Evolutionary conservation across 1,139 yeast species (phyloP), one percentile per base, ranked within the genome.

Genomic region (Candida sojae): DNA sequence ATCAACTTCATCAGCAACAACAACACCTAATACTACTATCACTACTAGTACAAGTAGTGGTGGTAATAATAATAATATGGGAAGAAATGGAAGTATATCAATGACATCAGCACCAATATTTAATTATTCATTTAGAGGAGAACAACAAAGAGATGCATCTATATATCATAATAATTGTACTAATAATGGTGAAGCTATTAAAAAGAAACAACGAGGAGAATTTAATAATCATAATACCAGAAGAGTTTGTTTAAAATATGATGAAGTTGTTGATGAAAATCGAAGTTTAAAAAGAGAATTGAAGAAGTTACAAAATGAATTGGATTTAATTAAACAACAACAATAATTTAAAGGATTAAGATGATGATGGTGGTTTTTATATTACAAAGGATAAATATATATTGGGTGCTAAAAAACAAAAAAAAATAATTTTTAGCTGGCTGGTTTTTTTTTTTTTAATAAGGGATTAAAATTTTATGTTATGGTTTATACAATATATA

Each of bases 181-280:
- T 31, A 5, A 26, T 21, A 39, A 26, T 26, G 44, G 37, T 28
- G 53, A 51, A 25, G 50, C 39, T 12, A 42, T 43, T 29, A 36
- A 41, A 6, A 48, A 49, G 30, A 48, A 49, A 31, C 50, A 47
- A 28, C 46, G 47, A 12, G 28, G 39, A 31, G 48, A 45, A 33
- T 34, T 42, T 23, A 29, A 40, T 25, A 31, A 17, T 17, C 37
- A 41, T 17, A 48, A 41, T 12, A 42, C 46, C 17, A 41, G 51
- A 38, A 48, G 42, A 36, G 37, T 39, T 4, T 43, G 51, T 44
- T 26, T 51, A 28, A 48, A 49, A 36, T 52, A 50, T 45, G 55
- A 52, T 28, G 51, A 52, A 34, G 41, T 52, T 30, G 13, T 48
- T 10, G 54, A 53, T 39, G 56, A 54, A 34, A 53, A 53, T 43